Evolutionary conservation across 192 early-diverging fungal genomes (phyloP).

Genomic region (Backusella tarrabulga): DNA sequence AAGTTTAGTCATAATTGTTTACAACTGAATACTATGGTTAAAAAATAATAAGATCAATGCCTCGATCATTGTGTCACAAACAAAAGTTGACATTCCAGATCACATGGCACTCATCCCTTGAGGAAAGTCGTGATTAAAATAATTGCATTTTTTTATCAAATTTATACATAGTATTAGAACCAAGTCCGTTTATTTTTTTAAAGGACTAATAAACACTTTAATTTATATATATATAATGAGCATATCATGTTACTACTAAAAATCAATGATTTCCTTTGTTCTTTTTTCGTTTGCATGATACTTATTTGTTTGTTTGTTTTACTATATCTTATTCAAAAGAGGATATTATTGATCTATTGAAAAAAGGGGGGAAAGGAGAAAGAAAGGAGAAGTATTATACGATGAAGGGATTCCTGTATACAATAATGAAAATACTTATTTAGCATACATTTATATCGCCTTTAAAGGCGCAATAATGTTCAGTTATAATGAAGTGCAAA

Average conservation of each 20-base stretch:
- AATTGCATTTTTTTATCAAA: neutral
- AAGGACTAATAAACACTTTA: neutral
- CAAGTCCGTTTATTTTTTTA: neutral
- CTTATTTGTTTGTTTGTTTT: neutral
- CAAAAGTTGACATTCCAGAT: neutral
- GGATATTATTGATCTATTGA: neutral
- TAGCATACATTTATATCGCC: neutral
- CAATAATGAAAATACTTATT: neutral
- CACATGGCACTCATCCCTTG: neutral
- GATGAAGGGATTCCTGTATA: neutral
- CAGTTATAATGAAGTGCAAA: neutral
- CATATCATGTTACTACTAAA: neutral
- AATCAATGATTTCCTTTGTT: conserved; percentile 1
- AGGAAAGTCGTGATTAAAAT: neutral
- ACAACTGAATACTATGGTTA: neutral
- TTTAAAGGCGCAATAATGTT: neutral
- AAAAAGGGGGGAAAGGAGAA: neutral
- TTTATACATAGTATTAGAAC: neutral
- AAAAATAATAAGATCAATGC: neutral
- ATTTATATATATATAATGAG: neutral
- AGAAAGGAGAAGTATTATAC: neutral
- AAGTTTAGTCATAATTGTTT: neutral
- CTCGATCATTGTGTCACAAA: neutral
- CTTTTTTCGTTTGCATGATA: neutral
- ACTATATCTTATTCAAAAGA: neutral